phyloP scores from a whole-genome alignment of 2,329 filamentous ascomycete genomes.

The Aspergillus chevalieri region DNA sequence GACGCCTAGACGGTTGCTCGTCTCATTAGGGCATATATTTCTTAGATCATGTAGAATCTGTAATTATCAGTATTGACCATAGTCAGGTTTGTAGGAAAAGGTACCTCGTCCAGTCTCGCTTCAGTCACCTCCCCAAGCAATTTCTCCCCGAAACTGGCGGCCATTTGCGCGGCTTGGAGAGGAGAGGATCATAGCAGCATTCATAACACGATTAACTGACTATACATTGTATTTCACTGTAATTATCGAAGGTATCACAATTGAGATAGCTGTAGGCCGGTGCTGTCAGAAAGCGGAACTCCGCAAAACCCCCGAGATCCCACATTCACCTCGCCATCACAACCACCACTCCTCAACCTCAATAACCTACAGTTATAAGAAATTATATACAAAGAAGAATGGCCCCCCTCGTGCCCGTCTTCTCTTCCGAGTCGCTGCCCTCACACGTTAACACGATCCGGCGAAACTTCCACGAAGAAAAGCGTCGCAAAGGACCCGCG shows the following conservation, averaged over 20 bases:
- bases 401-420: slow-evolving; percentile 51
- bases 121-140: slow-evolving; percentile 48
- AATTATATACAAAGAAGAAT: slow-evolving; percentile 29
- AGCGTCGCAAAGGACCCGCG: slow-evolving; percentile 46
- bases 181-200: neutral
- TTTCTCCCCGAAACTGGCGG: slow-evolving; percentile 44
- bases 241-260: neutral
- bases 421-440: slow-evolving; percentile 48
- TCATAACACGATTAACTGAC: neutral
- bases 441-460: slow-evolving; percentile 44
- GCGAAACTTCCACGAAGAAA: slow-evolving; percentile 40
- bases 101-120: slow-evolving; percentile 47
- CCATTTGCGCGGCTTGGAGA: slow-evolving; percentile 13
- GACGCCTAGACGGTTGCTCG: slow-evolving; percentile 34
- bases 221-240: neutral
- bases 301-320: neutral
- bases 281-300: neutral
- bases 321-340: neutral
- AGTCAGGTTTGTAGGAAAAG: slow-evolving; percentile 6
- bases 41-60: slow-evolving; percentile 27
- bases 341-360: neutral
- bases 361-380: neutral
- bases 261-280: neutral
- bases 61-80: neutral
- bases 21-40: slow-evolving; percentile 17